These are phyloP conservation scores for Rosa persica DNA, from an alignment of 306 rosid species.

Conservation along the genomic window DNA sequence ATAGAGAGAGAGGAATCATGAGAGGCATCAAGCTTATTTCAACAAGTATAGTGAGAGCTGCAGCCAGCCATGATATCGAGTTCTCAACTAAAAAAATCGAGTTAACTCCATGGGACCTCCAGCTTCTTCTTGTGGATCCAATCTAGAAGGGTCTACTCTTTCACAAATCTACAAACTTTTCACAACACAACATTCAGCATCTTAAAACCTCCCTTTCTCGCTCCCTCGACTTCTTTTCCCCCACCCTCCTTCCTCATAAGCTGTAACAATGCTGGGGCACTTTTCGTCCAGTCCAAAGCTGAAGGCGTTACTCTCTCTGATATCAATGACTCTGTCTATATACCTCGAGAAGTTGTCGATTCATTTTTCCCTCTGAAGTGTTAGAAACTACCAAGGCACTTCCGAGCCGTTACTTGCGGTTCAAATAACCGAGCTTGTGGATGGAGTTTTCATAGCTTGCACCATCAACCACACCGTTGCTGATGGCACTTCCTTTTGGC, in stretches of 20 bases:
- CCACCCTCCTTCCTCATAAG: conserved; percentile 23
- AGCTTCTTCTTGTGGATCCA: neutral
- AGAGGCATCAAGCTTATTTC: neutral
- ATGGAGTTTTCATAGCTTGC: conserved; percentile 14
- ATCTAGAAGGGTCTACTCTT: conserved; percentile 44
- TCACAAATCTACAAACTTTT: neutral
- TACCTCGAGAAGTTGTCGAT: conserved; percentile 21
- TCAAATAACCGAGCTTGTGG: conserved; percentile 33
- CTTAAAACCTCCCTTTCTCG: conserved; percentile 14
- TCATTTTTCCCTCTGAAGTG: conserved; percentile 20
- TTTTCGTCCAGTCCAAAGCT: conserved; percentile 8
- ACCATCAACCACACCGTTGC: conserved; percentile 1
- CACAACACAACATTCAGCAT: neutral
- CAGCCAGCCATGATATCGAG: neutral
- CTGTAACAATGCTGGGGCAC: conserved; percentile 30
- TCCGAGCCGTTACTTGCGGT: neutral
- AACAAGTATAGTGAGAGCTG: neutral
- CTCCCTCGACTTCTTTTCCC: conserved; percentile 6
- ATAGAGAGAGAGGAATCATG: neutral
- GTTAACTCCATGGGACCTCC: conserved; percentile 48
- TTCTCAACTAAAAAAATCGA: conserved; percentile 7
- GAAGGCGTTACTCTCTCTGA: conserved; percentile 5
- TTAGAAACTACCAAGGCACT: neutral
- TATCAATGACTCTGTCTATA: conserved; percentile 25
- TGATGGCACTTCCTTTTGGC: conserved; percentile 12